Evolutionary conservation across 1,284 basidiomycete species (phyloP), one percentile per base, ranked within the genome.

Genomic region (Naganishia albida): DNA sequence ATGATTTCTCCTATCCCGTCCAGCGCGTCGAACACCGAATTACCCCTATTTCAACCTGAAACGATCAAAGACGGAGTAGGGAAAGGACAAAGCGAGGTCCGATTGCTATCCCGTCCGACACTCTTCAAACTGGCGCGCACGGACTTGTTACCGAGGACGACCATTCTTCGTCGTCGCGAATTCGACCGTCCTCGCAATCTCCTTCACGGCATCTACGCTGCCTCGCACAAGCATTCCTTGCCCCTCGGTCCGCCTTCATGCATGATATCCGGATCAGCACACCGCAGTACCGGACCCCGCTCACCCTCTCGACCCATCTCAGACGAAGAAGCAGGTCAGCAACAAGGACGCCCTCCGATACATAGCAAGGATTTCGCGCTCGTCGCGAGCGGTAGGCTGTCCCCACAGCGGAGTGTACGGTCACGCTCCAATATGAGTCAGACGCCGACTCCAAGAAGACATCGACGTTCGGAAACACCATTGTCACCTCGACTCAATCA

Each of bases 401-500:
- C 46, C 16, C 46, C 30, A 13, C 46, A 39, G 46, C 44, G 48
- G 25, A 43, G 25, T 44, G 16, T 28, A 28, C 20, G 42, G 46
- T 20, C 20, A 49, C 26, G 39, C 20, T 40, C 34, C 38, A 39
- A 23, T 25, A 60, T 60, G 57, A 60, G 57, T 60, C 57, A 60
- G 39, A 34, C 57, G 49, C 57, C 57, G 23, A 34, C 30, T 2
- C 25, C 46, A 23, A 34, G 57, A 23, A 60, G 57, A 23, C 57
- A 60, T 50, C 46, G 57, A 20, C 57, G 57, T 8, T 60, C 57
- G 23, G 57, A 60, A n/a, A 50, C 57, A 26, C 46, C 57, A 20
- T 40, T 60, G 20, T 60, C 57, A 23, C 57, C 57, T 50, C 46
- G 57, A 50, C 34, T 49, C 46, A 50, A 38, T 60, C 57, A 60